These are phyloP conservation scores for Cladosporium phlei DNA, from an alignment of 2,329 filamentous ascomycete genomes.

Conservation along the genomic window DNA sequence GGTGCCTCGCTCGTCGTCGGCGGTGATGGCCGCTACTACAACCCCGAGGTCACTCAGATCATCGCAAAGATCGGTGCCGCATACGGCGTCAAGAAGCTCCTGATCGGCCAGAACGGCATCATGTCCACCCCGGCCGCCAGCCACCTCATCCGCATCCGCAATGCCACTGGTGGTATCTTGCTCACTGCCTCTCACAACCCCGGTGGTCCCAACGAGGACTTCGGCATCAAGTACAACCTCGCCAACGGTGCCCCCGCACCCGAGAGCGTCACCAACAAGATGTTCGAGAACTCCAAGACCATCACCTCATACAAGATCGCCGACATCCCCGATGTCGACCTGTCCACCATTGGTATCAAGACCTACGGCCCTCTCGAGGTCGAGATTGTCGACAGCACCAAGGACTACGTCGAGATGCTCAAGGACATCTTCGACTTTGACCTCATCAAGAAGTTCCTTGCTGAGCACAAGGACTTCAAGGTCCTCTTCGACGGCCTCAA, in stretches of 20 bases:
- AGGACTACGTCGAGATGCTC: constrained; percentile 90
- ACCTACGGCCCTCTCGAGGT: constrained; percentile 85
- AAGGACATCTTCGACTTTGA: constrained; percentile 99
- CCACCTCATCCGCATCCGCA: constrained; percentile 89
- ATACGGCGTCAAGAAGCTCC: constrained; percentile 97
- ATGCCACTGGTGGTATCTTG: constrained; percentile 93
- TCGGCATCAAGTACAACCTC: constrained; percentile 99
- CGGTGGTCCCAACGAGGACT: constrained; percentile 93
- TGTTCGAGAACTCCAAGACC: constrained; percentile 85
- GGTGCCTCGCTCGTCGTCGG: constrained; percentile 91
- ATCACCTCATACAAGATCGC: constrained; percentile 89
- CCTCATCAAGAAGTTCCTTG: constrained; percentile 90
- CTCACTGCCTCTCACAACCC: constrained; percentile 98
- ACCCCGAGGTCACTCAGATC: constrained; percentile 91
- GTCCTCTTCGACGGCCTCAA: constrained; percentile 91
- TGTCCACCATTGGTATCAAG: constrained; percentile 73
- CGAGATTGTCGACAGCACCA: constrained; percentile 87
- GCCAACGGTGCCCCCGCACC: constrained; percentile 93
- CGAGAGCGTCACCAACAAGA: constrained; percentile 96
- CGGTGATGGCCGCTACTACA: constrained; percentile 95
- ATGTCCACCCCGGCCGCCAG: constrained; percentile 94
- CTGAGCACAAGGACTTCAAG: constrained; percentile 84
- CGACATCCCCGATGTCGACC: constrained; percentile 80
- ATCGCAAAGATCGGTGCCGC: constrained; percentile 96
- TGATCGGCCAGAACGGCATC: constrained; percentile 94